Conservation (phyloP, 2,329 filamentous ascomycete genomes). For the Fusarium sp. region DNA sequence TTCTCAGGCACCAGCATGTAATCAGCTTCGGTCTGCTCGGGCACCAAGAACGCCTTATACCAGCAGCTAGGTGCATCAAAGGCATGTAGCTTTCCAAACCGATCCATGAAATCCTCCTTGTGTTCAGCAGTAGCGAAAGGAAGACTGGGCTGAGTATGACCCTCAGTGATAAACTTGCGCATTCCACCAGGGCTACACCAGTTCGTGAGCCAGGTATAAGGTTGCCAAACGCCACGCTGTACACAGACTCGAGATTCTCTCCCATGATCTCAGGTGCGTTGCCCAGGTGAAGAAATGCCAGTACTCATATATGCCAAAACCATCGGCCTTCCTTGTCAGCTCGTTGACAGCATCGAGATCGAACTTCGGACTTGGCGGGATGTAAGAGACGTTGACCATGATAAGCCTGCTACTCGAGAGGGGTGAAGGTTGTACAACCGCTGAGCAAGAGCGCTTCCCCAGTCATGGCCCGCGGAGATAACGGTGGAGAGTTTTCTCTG, state of each 20-base stretch:
- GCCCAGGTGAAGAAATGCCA: constrained; percentile 59
- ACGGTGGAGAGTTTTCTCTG: constrained; percentile 50
- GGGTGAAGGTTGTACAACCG: constrained; percentile 57
- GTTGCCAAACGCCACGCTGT: constrained; percentile 49
- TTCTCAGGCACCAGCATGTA: constrained; percentile 22
- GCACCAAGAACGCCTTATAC: constrained; percentile 40
- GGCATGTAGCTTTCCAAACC: constrained; percentile 38
- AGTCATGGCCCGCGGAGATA: constrained; percentile 63
- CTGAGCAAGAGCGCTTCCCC: constrained; percentile 56
- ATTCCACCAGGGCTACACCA: constrained; percentile 53
- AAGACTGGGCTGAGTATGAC: constrained; percentile 35
- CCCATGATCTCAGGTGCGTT: constrained; percentile 55
- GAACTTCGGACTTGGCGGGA: constrained; percentile 49
- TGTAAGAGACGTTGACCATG: constrained; percentile 58
- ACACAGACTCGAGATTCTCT: constrained; percentile 53
- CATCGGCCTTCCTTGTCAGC: constrained; percentile 48
- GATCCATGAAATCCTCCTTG: constrained; percentile 43
- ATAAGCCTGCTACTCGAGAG: constrained; percentile 54
- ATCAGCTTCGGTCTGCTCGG: constrained; percentile 40
- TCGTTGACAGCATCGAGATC: constrained; percentile 52
- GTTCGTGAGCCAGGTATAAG: constrained; percentile 47
- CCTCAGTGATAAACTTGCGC: constrained; percentile 41
- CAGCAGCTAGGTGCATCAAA: constrained; percentile 46
- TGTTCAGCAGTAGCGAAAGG: constrained; percentile 43
- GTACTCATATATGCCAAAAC: constrained; percentile 55